Evolutionary conservation across 106 monocot genomes (phyloP), one percentile per base, ranked within the genome.

Genomic region (Vanilla planifolia): DNA sequence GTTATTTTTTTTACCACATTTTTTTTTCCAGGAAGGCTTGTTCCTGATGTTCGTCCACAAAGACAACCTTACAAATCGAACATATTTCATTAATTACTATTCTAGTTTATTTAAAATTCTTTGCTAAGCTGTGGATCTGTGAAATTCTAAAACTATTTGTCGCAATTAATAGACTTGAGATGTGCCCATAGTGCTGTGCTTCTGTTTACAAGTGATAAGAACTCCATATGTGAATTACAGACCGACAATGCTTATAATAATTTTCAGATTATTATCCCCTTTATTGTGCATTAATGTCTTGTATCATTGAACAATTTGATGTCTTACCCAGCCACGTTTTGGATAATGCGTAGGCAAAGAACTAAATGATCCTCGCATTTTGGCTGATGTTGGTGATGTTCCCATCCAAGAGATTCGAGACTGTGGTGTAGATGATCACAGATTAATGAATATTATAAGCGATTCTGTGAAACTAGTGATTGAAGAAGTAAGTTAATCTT

Each of bases 301-400:
- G 19, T 11, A 15, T n/a, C 3, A 15, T 59, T 35, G 26, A 45
- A 33, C 20, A 19, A 7, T 51, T 17, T 51, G 2, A 39, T 48
- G 24, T 25, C 24, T 19, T 26, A 0, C 36, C 8, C 22, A 3
- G 1, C 33, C 24, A n/a, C 1, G 29, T 42, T 66, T 66, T 60
- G 35, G 17, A 46, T 20, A 16, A 29, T 58, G 36, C 65, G 55
- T 81, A 98, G 96, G 96, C 20, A 91, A 98, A 71, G 91, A 91
- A 55, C 39, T 98, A 51, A 77, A 91, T 66, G 96, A 98, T 75
- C 91, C 96, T 61, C 77, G 96, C n/a, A 81, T 98, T 34, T 71
- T 92, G 46, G 88, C 91, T 63, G 96, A 98, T 80, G 96, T 92
- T 64, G 91, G 96, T 37, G 96, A 98, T 77, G 87, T 98, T 48